Conservation (phyloP, 495 filamentous ascomycete species). For the Thozetella sp. region DNA sequence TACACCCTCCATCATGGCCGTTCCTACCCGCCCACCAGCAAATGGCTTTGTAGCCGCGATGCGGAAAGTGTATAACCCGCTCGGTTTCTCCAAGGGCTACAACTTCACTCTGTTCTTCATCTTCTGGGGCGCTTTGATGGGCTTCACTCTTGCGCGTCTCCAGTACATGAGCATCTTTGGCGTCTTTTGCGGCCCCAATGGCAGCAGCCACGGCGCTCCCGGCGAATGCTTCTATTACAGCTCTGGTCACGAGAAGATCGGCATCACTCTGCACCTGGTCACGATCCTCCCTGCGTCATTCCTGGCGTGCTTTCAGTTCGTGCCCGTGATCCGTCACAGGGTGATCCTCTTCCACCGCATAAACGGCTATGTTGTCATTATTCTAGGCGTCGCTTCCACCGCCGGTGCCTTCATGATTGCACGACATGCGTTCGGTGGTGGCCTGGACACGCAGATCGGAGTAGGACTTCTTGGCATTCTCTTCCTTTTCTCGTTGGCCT, state of each 20-base stretch:
- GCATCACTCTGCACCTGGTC: conserved; percentile 47
- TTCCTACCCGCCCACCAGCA: neutral
- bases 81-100: conserved; percentile 29
- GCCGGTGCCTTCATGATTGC: conserved; percentile 43
- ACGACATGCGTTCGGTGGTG: conserved; percentile 41
- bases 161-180: conserved; percentile 28
- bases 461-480: conserved; percentile 32
- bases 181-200: conserved; percentile 5
- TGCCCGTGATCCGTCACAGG: conserved; percentile 46
- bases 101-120: conserved; percentile 29
- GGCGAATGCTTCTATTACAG: conserved; percentile 48
- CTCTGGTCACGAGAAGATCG: conserved; percentile 25
- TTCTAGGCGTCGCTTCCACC: conserved; percentile 34
- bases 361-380: conserved; percentile 46
- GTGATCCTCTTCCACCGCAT: conserved; percentile 43
- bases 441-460: conserved; percentile 28
- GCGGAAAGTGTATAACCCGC: conserved; percentile 10
- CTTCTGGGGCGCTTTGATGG: conserved; percentile 23
- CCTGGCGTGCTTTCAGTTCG: conserved; percentile 47
- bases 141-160: conserved; percentile 24
- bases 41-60: neutral
- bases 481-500: conserved; percentile 22
- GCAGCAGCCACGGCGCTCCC: conserved; percentile 17
- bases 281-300: conserved; percentile 42
- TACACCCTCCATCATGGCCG: too few relatives aligned